Conservation (phyloP, 208 protist genomes). For the Leptomonas seymouri region DNA sequence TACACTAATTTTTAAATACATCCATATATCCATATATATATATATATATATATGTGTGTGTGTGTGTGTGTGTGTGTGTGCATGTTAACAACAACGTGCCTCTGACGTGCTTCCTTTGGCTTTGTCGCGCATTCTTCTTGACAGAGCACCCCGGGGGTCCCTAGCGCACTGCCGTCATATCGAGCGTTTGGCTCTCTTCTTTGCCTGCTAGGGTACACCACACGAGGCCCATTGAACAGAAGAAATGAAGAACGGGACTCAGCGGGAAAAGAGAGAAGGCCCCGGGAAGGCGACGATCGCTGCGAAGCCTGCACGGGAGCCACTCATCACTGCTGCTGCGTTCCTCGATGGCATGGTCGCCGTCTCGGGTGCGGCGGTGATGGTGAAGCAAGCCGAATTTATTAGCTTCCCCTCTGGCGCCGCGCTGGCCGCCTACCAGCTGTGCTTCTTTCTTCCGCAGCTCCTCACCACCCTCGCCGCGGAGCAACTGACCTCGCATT, state of each 20-base stretch:
- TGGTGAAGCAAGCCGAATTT: conserved; percentile 37
- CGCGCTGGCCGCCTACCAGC: conserved; percentile 42
- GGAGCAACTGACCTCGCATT: conserved; percentile 41
- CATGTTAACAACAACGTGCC: too few species aligned
- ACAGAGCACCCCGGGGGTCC: too few species aligned
- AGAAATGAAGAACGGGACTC: neutral
- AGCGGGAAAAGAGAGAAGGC: neutral
- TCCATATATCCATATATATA: too few species aligned
- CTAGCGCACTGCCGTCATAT: too few species aligned
- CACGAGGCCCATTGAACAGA: neutral
- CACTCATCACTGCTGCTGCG: conserved; percentile 13
- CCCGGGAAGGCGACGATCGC: neutral
- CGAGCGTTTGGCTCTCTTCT: too few species aligned
- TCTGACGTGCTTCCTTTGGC: too few species aligned
- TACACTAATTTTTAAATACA: too few species aligned
- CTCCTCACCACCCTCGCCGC: conserved; percentile 42
- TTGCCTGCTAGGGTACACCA: too few species aligned
- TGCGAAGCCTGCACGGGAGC: conserved; percentile 2
- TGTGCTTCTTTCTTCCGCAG: conserved; percentile 68
- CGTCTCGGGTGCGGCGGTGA: conserved; percentile 34
- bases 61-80: too few species aligned
- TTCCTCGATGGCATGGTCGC: conserved; percentile 44
- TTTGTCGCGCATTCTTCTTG: too few species aligned
- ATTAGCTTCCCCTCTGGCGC: conserved; percentile 37
- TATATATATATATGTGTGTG: too few species aligned